Base-by-base conservation (phyloP, 2,329 filamentous ascomycete species). In the Fusarium tricinctum region DNA sequence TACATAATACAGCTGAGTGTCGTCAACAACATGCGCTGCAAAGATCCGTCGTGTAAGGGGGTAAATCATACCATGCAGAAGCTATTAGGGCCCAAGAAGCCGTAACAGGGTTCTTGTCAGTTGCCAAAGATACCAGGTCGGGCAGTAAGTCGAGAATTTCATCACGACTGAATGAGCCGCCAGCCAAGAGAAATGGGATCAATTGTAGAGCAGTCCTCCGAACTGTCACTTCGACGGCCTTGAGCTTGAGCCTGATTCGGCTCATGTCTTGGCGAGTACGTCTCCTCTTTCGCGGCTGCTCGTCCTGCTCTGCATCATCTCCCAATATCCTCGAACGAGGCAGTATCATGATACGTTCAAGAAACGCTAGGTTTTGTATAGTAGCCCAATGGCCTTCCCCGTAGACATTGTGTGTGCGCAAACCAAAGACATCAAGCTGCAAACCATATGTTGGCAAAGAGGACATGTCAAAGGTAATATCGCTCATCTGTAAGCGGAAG, bases 31-130 rank as follows among this genome's bases (percentile, higher is more conserved):
- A 22, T 48, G n/a, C 55, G 22, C 8, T 23, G 22, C 66, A 68
- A 55, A 62, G 28, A 28, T 20, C 15, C 7, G 14, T 30, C 47
- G 45, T 39, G 38, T 14, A 1, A 42, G 28, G 15, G 43, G 28
- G 20, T 6, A 33, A 5, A 23, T 56, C 85, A 75, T 81, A 94
- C 93, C 92, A 92, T 66, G 92, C 84, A 75, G 93, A 88, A n/a
- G 90, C 91, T 52, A 97, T 78, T 82, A 97, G 88, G 19, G 93
- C 91, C 96, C 96, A 99, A 0, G 90, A 92, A 9, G 90, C 87
- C 40, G 90, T 81, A 10, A 79, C 78, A 15, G 81, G 80, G 69
- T 91, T 89, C 72, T 97, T 94, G 73, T 96, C 91, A 12, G 87
- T 84, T 43, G 91, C 87, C 53, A 86, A 83, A 13, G 81, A 78